phyloP scores from a whole-genome alignment of 768 basidiomycete species.

The Xanthoconium purpureum region DNA sequence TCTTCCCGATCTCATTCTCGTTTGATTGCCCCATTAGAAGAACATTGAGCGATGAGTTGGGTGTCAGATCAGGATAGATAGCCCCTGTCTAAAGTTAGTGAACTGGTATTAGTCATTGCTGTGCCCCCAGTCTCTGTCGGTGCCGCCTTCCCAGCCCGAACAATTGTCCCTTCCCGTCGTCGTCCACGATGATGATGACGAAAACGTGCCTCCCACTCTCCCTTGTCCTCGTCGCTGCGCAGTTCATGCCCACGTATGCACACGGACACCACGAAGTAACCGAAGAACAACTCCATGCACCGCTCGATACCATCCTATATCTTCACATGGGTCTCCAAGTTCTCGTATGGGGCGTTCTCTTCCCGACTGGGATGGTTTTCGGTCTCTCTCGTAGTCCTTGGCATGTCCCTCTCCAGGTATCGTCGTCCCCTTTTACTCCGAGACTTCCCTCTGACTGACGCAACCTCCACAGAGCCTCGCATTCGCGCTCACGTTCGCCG shows the following conservation, averaged over 20 bases:
- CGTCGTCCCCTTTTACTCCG: not conserved
- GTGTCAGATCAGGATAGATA: not conserved
- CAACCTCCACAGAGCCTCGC: slow-evolving; percentile 50
- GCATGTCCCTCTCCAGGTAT: slow-evolving; percentile 84
- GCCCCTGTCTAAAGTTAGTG: not conserved
- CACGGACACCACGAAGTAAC: slow-evolving; percentile 64
- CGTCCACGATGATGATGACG: not conserved
- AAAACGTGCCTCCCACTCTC: not conserved
- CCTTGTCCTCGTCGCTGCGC: slow-evolving; percentile 11
- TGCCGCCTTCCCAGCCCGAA: not conserved
- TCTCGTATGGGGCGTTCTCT: slow-evolving; percentile 79
- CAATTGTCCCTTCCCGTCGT: not conserved
- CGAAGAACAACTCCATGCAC: slow-evolving; percentile 60
- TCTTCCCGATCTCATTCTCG: too few relatives aligned
- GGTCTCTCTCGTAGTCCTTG: slow-evolving; percentile 77
- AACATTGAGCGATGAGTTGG: too few relatives aligned
- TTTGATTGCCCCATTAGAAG: too few relatives aligned
- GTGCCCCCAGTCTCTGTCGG: not conserved
- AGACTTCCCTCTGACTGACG: not conserved
- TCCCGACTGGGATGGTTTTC: slow-evolving; percentile 81
- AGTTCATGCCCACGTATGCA: slow-evolving; percentile 29
- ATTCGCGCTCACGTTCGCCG: slow-evolving; percentile 65
- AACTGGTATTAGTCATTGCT: not conserved
- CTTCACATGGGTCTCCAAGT: slow-evolving; percentile 81
- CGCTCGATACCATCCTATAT: slow-evolving; percentile 77